Evolutionary conservation across 306 rosid genomes (phyloP), one percentile per base, ranked within the genome.

Genomic region (Dalbergia cultrata): DNA sequence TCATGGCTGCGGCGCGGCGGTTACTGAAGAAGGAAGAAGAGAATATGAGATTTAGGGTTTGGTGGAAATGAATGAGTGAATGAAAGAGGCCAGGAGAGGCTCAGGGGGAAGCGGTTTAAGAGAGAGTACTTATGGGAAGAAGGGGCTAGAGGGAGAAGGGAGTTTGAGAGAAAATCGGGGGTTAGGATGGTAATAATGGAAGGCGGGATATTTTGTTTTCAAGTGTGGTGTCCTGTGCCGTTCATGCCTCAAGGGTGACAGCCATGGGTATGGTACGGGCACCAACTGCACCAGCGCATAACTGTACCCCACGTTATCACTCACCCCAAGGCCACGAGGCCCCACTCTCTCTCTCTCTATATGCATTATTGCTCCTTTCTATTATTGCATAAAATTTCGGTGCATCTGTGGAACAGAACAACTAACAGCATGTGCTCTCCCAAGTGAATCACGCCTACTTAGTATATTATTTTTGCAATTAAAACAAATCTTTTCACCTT

Each of bases 141-240:
- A 14, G 17, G 58, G 53, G 17, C 34, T 21, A 70, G 59, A n/a
- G 70, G 49, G 66, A 33, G 44, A 49, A 57, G 54, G 79, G 60
- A 54, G 60, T 16, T 54, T 54, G 10, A 69, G 78, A 9, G 66
- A 44, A 66, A 21, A 13, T 83, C 62, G 77, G 91, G 81, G 92
- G 97, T 8, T 78, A 86, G 49, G 47, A 90, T 76, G 89, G 92
- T 87, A 91, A 93, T 85, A 87, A 87, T 59, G 74, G 77, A 53
- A 49, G 87, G 90, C 87, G 92, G 88, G 97, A 81, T 89, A 75
- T 82, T 89, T 88, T 75, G 80, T 80, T 90, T 82, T 77, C 78
- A 67, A 79, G 74, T 82, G 85, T 9, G 62, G 43, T 79, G 53
- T 18, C 53, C 56, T 66, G 70, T 70, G 86, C 67, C 70, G 67